These are phyloP conservation scores for Somion occarium DNA, from an alignment of 1,284 basidiomycete genomes.

Conservation along the genomic window DNA sequence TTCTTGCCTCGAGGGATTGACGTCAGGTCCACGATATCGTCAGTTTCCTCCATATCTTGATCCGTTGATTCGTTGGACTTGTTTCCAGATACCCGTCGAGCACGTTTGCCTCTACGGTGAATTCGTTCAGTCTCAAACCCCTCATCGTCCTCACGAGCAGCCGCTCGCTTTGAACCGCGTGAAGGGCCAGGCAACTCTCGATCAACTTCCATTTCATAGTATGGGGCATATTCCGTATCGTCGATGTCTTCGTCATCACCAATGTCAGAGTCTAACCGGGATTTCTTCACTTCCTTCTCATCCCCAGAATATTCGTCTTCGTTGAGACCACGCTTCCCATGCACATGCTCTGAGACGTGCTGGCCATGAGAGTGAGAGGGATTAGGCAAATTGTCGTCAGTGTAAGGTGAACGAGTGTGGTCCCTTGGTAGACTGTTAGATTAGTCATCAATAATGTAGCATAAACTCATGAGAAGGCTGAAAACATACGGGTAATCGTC, in stretches of 20 bases:
- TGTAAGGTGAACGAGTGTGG: no score
- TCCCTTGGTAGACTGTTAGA: no score
- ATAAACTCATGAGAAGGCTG: no score
- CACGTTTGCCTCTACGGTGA: conserved; percentile 30
- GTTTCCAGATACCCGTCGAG: conserved; percentile 43
- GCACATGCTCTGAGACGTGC: no score
- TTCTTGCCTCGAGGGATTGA: conserved; percentile 60
- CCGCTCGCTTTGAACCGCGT: conserved; percentile 47
- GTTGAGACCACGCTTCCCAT: conserved; percentile 28
- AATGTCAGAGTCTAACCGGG: no score
- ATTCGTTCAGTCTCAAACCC: conserved; percentile 16
- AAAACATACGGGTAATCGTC: no score
- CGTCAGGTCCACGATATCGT: conserved; percentile 13
- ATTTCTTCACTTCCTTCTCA: conserved; percentile 28
- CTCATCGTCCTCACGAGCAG: conserved; percentile 34
- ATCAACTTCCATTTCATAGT: conserved; percentile 24
- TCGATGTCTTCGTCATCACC: no score
- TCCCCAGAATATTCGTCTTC: conserved; percentile 42
- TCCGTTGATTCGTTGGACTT: conserved; percentile 24
- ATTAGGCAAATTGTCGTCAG: no score
- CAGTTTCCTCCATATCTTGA: conserved; percentile 26
- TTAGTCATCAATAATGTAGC: no score
- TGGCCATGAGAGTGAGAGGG: no score
- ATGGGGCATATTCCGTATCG: no score
- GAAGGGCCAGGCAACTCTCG: conserved; percentile 19